A percentile compares a stretch with the other conserved stretches of the same genome.
Evolutionary conservation across 345 rosid species (phyloP).

Genomic region (sweet orange (Citrus sinensis)): DVS_A1.0 CM039162.1:6243001-6243500

Average conservation of each 20-base stretch:
- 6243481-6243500: conserved; percentile 92
- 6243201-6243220: neutral
- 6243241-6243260: neutral
- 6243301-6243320: conserved; percentile 91
- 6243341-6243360: neutral
- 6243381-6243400: neutral
- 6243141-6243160: conserved; percentile 87
- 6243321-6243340: conserved; percentile 46
- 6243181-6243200: conserved; percentile 30
- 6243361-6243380: neutral
- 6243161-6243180: conserved; percentile 98
- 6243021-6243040: conserved; percentile 72
- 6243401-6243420: conserved; percentile 84
- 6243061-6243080: neutral
- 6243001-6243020: conserved; percentile 59
- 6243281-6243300: conserved; percentile 76
- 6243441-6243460: conserved; percentile 93
- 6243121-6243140: conserved; percentile 98
- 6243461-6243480: conserved; percentile 83
- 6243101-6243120: conserved; percentile 63
- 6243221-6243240: neutral
- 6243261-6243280: conserved; percentile 82
- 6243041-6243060: conserved; percentile 27
- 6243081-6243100: neutral
- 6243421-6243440: conserved; percentile 66